phyloP scores from a whole-genome alignment of 2,329 filamentous ascomycete genomes.

The Colletotrichum somersetense region DNA sequence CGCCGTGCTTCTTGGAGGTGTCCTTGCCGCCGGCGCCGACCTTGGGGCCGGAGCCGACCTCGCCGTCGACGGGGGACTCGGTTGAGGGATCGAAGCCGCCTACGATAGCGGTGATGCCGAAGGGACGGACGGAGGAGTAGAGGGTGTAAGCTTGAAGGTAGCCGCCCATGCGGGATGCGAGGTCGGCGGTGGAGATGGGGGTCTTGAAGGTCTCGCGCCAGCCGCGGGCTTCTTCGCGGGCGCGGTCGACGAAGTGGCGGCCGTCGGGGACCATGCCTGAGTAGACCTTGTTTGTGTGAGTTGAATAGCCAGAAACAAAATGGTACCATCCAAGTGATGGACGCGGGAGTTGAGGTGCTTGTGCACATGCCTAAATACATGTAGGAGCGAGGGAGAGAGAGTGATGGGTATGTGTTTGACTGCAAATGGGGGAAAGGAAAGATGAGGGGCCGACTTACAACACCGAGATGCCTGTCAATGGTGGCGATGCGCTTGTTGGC shows the following conservation, averaged over 20 bases:
- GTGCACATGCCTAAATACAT: too few relatives aligned
- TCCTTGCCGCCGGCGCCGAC: conserved; percentile 88
- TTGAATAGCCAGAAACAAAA: neutral
- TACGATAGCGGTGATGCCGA: conserved; percentile 95
- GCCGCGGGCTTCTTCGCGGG: conserved; percentile 90
- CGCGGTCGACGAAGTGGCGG: conserved; percentile 92
- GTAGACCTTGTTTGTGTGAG: conserved; percentile 75
- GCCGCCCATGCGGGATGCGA: conserved; percentile 92
- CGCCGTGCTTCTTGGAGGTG: conserved; percentile 80
- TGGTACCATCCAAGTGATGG: neutral
- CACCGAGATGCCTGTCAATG: conserved; percentile 91
- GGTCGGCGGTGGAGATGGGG: conserved; percentile 88
- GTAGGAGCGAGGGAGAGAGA: conserved; percentile 9
- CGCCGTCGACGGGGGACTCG: conserved; percentile 87
- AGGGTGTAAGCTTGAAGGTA: conserved; percentile 98
- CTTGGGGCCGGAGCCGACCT: conserved; percentile 85
- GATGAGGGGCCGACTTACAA: conserved; percentile 70
- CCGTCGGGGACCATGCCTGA: conserved; percentile 96
- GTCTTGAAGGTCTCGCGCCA: conserved; percentile 97
- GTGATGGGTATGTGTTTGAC: neutral
- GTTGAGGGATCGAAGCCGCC: conserved; percentile 93
- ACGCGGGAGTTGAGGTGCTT: neutral
- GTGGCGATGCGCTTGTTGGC: conserved; percentile 98
- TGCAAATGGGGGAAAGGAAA: neutral
- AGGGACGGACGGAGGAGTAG: conserved; percentile 95